Base-by-base conservation (phyloP, 345 rosid species). In the Geranium rotundifolium region DNA sequence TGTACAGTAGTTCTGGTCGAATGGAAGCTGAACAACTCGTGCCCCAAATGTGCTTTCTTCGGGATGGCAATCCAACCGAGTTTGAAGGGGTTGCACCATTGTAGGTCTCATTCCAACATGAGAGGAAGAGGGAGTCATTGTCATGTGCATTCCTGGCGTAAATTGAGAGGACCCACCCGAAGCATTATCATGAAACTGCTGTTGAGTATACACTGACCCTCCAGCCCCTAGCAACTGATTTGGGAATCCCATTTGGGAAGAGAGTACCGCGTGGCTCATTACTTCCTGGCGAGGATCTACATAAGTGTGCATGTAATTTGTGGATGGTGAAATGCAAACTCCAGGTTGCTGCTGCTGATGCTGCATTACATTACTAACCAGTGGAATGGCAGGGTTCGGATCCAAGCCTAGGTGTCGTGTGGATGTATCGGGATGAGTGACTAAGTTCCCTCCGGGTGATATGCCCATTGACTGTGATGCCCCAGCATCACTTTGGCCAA, bases 241-340 rank as follows among this genome's bases (percentile, higher is more conserved):
- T 27, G 81, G 70, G 62, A 70, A 82, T 19, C 79, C 82, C 81
- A 71, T 77, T 61, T 76, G 84, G 27, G 84, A 63, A 49, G 80
- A 67, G 34, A 69, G 58, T 56, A 76, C 81, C 15, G 77, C 67
- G 59, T 46, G 69, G 58, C 56, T 73, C 46, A 68, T 17, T 10
- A 66, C 72, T 66, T 82, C 85, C 58, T 72, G 76, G 64, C 50
- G 67, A 50, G 78, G 79, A 71, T 81, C 86, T 66, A 64, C 41
- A 75, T 73, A 81, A 65, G 73, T 56, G 55, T 68, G 83, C 49
- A 67, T 17, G 58, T 69, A 73, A 54, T 69, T 64, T 14, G 67
- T 62, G 34, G 75, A 27, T 9, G 70, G 67, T 4, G 79, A 72
- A 61, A 75, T 31, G 17, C 69, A 70, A 30, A 66, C 57, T 14